phyloP scores from a whole-genome alignment of 106 monocot species.

The Agapanthus africanus region DNA sequence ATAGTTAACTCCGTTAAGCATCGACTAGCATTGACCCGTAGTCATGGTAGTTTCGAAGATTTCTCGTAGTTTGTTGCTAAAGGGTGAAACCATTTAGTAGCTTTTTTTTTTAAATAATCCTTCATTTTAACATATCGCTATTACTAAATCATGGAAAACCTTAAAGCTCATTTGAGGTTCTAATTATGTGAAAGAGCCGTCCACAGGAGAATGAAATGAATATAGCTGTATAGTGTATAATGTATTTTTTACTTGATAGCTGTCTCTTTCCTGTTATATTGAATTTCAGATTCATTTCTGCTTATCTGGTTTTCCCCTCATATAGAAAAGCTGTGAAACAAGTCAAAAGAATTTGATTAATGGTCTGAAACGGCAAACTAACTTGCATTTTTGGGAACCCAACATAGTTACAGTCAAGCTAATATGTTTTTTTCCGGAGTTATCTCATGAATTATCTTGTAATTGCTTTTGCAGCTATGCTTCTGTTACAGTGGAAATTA shows the following conservation, averaged over 20 bases:
- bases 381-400: too few relatives aligned
- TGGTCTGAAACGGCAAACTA: neutral
- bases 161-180: neutral
- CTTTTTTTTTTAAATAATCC: neutral
- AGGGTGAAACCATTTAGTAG: too few relatives aligned
- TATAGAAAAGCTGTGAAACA: neutral
- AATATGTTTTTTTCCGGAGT: neutral
- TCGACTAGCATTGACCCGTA: too few relatives aligned
- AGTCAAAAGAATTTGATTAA: neutral
- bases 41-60: too few relatives aligned
- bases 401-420: neutral
- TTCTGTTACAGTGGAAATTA: slow-evolving; percentile 60
- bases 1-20: too few relatives aligned
- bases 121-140: neutral
- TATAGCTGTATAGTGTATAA: too few relatives aligned
- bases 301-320: neutral
- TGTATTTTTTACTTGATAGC: neutral
- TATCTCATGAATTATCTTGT: neutral
- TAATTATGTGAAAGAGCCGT: neutral
- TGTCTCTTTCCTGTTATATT: neutral
- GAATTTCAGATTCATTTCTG: neutral
- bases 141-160: neutral
- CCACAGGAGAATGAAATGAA: neutral
- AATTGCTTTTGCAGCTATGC: slow-evolving; percentile 60
- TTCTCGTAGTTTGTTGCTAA: too few relatives aligned